Evolutionary conservation across 78 protist species (phyloP).

Genomic region (Tieghemostelium lacteum): DNA sequence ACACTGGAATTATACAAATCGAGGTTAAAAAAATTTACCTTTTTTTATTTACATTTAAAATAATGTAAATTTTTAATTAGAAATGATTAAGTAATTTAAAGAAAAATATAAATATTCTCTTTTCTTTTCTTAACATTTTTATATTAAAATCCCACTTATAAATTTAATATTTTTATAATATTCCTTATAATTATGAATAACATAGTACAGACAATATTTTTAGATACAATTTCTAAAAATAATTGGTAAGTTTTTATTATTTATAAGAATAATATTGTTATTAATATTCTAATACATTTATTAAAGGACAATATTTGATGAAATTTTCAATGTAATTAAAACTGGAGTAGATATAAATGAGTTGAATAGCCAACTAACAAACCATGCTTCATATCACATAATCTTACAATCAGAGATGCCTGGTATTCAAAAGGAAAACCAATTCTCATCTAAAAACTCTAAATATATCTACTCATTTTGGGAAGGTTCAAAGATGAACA

Average conservation of each 20-base stretch:
- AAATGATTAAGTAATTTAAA: too few species aligned
- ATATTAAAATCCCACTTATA: too few species aligned
- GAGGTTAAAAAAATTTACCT: too few species aligned
- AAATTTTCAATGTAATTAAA: neutral
- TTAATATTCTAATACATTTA: neutral
- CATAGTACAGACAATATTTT: too few species aligned
- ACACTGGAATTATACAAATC: too few species aligned
- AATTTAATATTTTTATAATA: too few species aligned
- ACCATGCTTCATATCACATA: neutral
- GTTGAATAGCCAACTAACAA: neutral
- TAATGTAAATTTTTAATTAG: too few species aligned
- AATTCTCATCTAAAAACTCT: neutral
- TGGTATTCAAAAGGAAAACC: neutral
- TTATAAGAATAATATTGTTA: neutral
- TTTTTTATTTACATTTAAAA: too few species aligned
- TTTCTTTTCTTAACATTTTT: too few species aligned
- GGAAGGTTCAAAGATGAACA: conserved; percentile 15
- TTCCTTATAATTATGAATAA: too few species aligned
- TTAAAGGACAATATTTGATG: conserved; percentile 49
- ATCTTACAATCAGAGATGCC: neutral
- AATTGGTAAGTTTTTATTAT: neutral
- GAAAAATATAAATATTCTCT: too few species aligned
- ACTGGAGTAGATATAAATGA: conserved; percentile 3
- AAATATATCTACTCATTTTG: neutral
- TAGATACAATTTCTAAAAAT: neutral